Base-by-base conservation (phyloP, 108 stramenopile genomes). In the Nitzschia inconspicua region DNA sequence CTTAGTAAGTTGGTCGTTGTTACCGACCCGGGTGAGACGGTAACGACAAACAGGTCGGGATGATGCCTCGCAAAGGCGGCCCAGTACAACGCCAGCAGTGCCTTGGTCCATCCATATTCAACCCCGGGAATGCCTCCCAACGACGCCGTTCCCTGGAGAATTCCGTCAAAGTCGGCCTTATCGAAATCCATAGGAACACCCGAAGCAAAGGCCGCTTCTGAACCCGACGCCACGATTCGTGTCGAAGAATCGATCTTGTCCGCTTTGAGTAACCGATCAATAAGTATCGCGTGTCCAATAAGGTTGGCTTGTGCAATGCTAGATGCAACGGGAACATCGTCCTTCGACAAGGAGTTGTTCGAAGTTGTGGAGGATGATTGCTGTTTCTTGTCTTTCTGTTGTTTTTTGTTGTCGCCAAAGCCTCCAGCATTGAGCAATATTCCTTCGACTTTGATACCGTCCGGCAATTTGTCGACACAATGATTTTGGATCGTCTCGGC, bases 361-460 rank as follows among this genome's bases (percentile, higher is more conserved):
- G 35, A 11, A 44, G 0, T 37, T 46, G 3, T 56, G 18, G 32
- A 42, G 13, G 40, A 0, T 18, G 6, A 28, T 22, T 29, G 24
- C 30, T 9, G 0, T 13, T 46, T 0, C 25, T 42, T 22, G 23
- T 24, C 49, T 3, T 13, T 16, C 19, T 34, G 30, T 31, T 4
- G 54, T 1, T 56, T 35, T 39, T 40, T 9, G 28, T 29, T 28
- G 4, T 52, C 27, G 6, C 60, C 61, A 11, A 54, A 36, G 3
- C 68, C 68, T 13, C 68, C 68, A 14, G 68, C 68, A 44, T 69
- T 69, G 40, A 61, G 42, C 28, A 69, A 24, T 0, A 69, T 20
- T 16, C 61, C 60, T 23, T 41, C 49, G 14, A 69, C 42, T 13
- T 39, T 24, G 14, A 23, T 27, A 20, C 4, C 36, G 8, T 41